A percentile compares a stretch with the other conserved stretches of the same genome.
Conservation (phyloP, 192 early-diverging fungal genomes). For the Geranomyces michiganensis region DNA sequence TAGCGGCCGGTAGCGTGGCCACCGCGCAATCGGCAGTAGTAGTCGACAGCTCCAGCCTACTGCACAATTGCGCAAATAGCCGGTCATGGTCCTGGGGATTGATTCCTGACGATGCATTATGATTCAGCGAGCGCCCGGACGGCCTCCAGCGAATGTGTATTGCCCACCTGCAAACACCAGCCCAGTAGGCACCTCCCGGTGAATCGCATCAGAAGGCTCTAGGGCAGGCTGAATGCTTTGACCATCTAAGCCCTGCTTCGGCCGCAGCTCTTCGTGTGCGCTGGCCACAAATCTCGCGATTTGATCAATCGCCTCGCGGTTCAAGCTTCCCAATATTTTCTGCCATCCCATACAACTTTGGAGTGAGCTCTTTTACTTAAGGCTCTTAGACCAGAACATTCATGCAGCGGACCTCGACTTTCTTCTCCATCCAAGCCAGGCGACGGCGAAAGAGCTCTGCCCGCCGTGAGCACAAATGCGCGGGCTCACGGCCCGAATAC, state of each 20-base stretch:
- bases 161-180: conserved; percentile 69
- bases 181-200: conserved; percentile 72
- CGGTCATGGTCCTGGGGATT: conserved; percentile 78
- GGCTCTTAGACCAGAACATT: no score
- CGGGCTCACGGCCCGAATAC: conserved; percentile 58
- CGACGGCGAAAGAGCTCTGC: neutral
- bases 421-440: conserved; percentile 13
- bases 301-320: conserved; percentile 56
- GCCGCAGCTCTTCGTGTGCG: conserved; percentile 45
- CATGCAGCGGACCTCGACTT: conserved; percentile 28
- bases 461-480: conserved; percentile 45
- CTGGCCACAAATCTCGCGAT: conserved; percentile 65
- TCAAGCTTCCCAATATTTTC: conserved; percentile 60
- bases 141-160: neutral
- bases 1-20: conserved; percentile 68
- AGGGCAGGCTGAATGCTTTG: no score
- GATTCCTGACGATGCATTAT: conserved; percentile 42
- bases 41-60: conserved; percentile 32
- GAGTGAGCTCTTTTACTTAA: no score
- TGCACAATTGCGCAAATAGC: conserved; percentile 67
- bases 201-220: neutral
- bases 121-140: neutral
- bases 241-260: conserved; percentile 29
- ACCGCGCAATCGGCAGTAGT: conserved; percentile 48
- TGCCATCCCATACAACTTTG: no score